These are phyloP conservation scores for Emericellopsis cladophorae DNA, from an alignment of 2,329 filamentous ascomycete genomes.

Conservation along the genomic window DNA sequence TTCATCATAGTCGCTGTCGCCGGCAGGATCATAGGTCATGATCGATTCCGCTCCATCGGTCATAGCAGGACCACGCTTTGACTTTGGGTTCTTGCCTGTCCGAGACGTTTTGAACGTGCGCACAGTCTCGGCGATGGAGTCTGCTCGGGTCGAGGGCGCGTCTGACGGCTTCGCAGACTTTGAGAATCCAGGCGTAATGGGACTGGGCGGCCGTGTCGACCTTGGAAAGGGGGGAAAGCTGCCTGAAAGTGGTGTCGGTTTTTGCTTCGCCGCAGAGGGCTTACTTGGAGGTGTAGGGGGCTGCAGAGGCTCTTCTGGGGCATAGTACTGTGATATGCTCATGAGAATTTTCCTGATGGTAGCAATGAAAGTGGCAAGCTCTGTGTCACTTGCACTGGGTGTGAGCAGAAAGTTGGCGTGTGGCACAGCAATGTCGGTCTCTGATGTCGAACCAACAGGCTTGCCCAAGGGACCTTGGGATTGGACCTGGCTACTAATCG, in stretches of 20 bases:
- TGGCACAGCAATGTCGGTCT: constrained; percentile 24
- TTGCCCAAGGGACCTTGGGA: not conserved
- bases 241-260: constrained; percentile 14
- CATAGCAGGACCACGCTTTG: not conserved
- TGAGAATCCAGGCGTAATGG: constrained; percentile 3
- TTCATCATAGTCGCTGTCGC: constrained; percentile 28
- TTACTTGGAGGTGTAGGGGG: constrained; percentile 5
- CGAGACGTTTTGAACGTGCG: constrained; percentile 14
- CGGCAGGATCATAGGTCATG: constrained; percentile 20
- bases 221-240: constrained; percentile 17
- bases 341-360: constrained; percentile 32
- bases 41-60: constrained; percentile 15
- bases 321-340: constrained; percentile 25
- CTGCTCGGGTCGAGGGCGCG: constrained; percentile 8
- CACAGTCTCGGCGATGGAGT: constrained; percentile 21
- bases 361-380: constrained; percentile 40
- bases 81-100: constrained; percentile 4
- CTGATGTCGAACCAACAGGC: constrained; percentile 7
- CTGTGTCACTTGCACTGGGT: constrained; percentile 37
- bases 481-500: constrained; percentile 12
- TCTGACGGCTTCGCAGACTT: constrained; percentile 2
- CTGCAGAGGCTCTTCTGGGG: constrained; percentile 18
- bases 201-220: constrained; percentile 9
- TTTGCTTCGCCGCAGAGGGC: constrained; percentile 8
- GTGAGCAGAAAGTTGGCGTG: constrained; percentile 46